phyloP scores from a whole-genome alignment of 306 rosid species.

The Hippophae gyantsensis region DNA sequence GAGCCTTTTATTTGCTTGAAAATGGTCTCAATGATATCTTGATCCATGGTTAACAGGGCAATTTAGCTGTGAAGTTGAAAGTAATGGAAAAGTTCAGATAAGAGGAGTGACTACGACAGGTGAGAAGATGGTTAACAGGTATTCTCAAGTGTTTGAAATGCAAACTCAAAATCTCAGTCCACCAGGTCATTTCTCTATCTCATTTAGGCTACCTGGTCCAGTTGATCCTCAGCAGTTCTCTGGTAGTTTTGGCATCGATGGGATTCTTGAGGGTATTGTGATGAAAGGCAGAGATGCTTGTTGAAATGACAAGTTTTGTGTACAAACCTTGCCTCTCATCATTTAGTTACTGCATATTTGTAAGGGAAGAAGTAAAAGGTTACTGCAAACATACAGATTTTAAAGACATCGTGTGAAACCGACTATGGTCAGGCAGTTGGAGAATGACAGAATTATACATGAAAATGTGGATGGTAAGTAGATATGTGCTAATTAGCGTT shows the following conservation, averaged over 20 bases:
- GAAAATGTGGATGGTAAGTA: too few species aligned
- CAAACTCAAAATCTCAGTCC: conserved; percentile 34
- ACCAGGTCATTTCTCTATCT: conserved; percentile 31
- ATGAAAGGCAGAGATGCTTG: conserved; percentile 17
- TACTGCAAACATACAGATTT: too few species aligned
- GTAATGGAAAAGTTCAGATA: conserved; percentile 27
- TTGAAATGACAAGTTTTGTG: neutral
- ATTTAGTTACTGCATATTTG: neutral
- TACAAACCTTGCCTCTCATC: neutral
- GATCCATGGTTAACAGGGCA: conserved; percentile 18
- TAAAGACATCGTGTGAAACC: too few species aligned
- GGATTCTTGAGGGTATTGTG: conserved; percentile 32
- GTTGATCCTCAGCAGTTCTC: conserved; percentile 28
- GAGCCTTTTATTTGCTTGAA: neutral
- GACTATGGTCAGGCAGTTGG: too few species aligned
- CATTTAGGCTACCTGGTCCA: conserved; percentile 36
- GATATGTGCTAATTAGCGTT: too few species aligned
- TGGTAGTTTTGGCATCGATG: conserved; percentile 29
- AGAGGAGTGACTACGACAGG: conserved; percentile 30
- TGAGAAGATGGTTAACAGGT: conserved; percentile 29
- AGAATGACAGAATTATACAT: too few species aligned
- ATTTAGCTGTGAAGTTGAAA: conserved; percentile 33
- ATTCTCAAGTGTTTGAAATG: conserved; percentile 33
- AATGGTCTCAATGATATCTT: neutral
- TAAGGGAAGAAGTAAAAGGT: neutral